phyloP scores from a whole-genome alignment of 208 protist species.

The Crithidia fasciculata region DNA sequence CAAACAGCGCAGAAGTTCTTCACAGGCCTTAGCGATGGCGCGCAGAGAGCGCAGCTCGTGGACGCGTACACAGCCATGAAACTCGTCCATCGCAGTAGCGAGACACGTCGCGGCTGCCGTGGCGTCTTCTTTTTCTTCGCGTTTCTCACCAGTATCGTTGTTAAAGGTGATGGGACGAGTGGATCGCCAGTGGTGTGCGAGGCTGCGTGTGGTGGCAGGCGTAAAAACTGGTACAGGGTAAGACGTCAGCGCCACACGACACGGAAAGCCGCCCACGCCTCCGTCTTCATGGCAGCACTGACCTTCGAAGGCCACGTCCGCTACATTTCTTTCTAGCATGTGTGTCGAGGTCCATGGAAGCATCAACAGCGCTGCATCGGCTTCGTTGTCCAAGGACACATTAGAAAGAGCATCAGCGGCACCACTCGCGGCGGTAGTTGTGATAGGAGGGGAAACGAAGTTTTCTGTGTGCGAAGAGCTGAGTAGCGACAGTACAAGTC shows the following conservation, averaged over 20 bases:
- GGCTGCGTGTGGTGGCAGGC: neutral
- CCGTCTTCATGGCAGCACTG: neutral
- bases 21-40: neutral
- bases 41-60: conserved; percentile 17
- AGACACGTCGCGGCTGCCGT: neutral
- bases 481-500: conserved; percentile 27
- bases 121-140: neutral
- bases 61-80: conserved; percentile 8
- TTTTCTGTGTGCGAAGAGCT: neutral
- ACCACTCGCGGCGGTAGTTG: neutral
- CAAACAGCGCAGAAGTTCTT: neutral
- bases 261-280: neutral
- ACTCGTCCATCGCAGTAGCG: conserved; percentile 3
- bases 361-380: neutral
- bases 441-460: neutral
- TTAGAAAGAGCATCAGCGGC: neutral
- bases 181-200: conserved; percentile 17
- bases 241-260: conserved; percentile 20
- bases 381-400: neutral
- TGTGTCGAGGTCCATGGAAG: too few species aligned
- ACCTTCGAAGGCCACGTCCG: too few species aligned
- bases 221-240: conserved; percentile 12
- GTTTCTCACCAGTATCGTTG: neutral
- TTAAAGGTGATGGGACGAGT: too few species aligned
- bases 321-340: too few species aligned